Evolutionary conservation across 768 basidiomycete species (phyloP).

Genomic region (Suillus subalutaceus): DNA sequence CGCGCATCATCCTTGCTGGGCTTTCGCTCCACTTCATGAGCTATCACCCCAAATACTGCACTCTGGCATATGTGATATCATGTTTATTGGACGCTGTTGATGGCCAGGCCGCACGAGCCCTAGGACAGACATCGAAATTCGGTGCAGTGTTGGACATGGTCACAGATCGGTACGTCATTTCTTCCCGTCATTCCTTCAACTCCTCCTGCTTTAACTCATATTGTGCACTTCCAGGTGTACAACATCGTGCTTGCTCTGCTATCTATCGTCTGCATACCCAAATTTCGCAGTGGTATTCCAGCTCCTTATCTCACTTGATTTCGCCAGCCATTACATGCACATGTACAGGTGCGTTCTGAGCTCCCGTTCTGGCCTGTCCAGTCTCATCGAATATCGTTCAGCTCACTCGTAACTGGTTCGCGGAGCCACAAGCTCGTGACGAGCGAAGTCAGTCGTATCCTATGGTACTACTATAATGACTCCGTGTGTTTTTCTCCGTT

Average conservation of each 20-base stretch:
- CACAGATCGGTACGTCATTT: conserved; percentile 79
- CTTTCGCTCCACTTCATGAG: conserved; percentile 92
- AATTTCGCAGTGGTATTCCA: conserved; percentile 85
- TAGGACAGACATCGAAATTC: conserved; percentile 93
- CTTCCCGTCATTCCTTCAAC: not conserved
- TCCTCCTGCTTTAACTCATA: not conserved
- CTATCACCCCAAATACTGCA: conserved; percentile 92
- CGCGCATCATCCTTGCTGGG: conserved; percentile 87
- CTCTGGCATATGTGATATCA: conserved; percentile 84
- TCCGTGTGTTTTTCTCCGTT: conserved; percentile 55
- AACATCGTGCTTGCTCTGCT: conserved; percentile 92
- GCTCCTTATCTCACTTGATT: conserved; percentile 95
- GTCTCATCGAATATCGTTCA: conserved; percentile 31
- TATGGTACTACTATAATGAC: conserved; percentile 94
- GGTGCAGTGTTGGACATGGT: conserved; percentile 99
- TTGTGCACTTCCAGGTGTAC: conserved; percentile 73
- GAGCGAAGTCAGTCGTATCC: conserved; percentile 88
- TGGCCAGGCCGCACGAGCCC: conserved; percentile 85
- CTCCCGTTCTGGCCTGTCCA: not conserved
- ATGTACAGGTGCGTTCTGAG: conserved; percentile 86
- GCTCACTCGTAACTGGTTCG: conserved; percentile 93
- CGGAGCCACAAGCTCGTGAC: conserved; percentile 91
- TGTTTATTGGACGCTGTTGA: conserved; percentile 95
- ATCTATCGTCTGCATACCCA: conserved; percentile 90
- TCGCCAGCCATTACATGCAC: conserved; percentile 98